These are phyloP conservation scores for Thermothielavioides terrestris DNA, from an alignment of 495 filamentous ascomycete genomes.

Conservation along the genomic window DNA sequence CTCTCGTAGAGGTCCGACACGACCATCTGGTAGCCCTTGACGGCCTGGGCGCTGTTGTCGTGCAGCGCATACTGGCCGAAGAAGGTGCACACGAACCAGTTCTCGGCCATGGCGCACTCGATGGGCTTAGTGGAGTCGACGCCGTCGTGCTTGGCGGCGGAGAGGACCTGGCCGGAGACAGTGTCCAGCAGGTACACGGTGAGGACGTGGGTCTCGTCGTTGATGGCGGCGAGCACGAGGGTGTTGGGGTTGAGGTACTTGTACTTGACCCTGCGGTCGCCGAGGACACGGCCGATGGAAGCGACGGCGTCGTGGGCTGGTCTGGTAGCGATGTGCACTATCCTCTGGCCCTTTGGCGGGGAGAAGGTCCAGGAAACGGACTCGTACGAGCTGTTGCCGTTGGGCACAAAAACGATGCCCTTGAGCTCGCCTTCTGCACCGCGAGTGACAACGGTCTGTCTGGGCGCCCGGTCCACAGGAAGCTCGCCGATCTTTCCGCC, in stretches of 20 bases:
- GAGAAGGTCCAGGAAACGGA: conserved; percentile 66
- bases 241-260: conserved; percentile 94
- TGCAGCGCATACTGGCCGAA: conserved; percentile 50
- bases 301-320: conserved; percentile 79
- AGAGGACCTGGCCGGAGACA: conserved; percentile 69
- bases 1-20: conserved; percentile 89
- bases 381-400: conserved; percentile 37
- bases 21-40: conserved; percentile 81
- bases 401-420: conserved; percentile 45
- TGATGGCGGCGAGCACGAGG: conserved; percentile 62
- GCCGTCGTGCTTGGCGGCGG: conserved; percentile 58
- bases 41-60: conserved; percentile 41
- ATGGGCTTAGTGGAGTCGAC: conserved; percentile 72
- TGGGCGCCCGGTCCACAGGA: conserved; percentile 31
- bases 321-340: conserved; percentile 56
- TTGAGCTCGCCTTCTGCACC: conserved; percentile 52
- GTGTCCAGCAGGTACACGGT: conserved; percentile 80
- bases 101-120: conserved; percentile 72
- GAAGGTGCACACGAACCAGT: conserved; percentile 94
- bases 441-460: conserved; percentile 51
- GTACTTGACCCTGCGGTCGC: conserved; percentile 85
- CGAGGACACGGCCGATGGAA: conserved; percentile 88
- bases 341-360: conserved; percentile 55
- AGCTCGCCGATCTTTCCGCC: conserved; percentile 37
- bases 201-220: conserved; percentile 46